These are phyloP conservation scores for Stenogyne calaminthoides DNA, from an alignment of 305 asterid genomes.

Conservation along the genomic window DNA sequence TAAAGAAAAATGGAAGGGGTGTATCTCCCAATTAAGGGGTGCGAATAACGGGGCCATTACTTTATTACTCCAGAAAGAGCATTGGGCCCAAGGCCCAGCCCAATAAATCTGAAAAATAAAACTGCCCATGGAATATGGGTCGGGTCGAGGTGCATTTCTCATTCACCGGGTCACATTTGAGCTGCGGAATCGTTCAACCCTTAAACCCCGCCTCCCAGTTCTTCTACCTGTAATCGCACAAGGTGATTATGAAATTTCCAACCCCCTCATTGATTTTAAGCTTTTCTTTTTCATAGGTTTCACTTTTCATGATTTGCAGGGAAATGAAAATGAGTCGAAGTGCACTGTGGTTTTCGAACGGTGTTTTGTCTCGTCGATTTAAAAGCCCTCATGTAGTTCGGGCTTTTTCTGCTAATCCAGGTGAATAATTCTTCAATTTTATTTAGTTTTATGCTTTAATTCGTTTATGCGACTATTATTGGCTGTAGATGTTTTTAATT, in stretches of 20 bases:
- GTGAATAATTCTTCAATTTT: constrained; percentile 18
- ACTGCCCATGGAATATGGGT: not conserved
- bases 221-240: not conserved
- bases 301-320: constrained; percentile 9
- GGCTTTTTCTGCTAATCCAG: constrained; percentile 44
- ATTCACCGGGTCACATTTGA: not conserved
- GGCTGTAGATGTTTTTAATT: not conserved
- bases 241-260: not conserved
- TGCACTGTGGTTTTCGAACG: constrained; percentile 36
- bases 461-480: not conserved
- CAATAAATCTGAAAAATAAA: not conserved
- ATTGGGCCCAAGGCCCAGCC: not conserved
- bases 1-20: no score
- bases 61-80: not conserved
- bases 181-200: constrained; percentile 18
- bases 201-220: not conserved
- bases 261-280: not conserved
- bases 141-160: constrained; percentile 16
- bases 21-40: no score
- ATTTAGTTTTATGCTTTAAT: not conserved
- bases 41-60: no score
- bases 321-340: constrained; percentile 40
- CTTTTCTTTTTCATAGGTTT: not conserved
- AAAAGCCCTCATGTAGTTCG: constrained; percentile 30
- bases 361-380: constrained; percentile 39